phyloP scores from a whole-genome alignment of 768 basidiomycete species.

The Leucosporidium creatinivorum region DNA sequence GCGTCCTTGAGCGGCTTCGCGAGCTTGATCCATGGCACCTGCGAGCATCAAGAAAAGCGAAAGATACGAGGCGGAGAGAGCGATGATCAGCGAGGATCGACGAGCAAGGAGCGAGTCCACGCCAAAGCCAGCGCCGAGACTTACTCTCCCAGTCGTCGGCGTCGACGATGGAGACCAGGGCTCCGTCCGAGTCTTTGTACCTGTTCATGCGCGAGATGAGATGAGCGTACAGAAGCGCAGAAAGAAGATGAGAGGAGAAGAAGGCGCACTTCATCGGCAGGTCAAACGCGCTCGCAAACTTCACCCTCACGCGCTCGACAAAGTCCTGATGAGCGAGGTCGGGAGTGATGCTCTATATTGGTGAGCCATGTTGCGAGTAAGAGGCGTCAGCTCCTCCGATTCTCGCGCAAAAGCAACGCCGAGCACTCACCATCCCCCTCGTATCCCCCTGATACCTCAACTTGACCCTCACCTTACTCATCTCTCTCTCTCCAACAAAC shows the following conservation, averaged over 20 bases:
- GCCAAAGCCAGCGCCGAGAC: constrained; percentile 1
- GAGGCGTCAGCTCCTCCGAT: background rate
- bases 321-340: constrained; percentile 11
- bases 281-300: constrained; percentile 10
- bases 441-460: constrained; percentile 16
- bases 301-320: constrained; percentile 17
- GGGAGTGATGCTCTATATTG: constrained; percentile 4
- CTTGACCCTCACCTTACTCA: constrained; percentile 18
- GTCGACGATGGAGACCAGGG: constrained; percentile 28
- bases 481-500: background rate
- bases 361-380: background rate
- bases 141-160: constrained; percentile 33
- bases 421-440: constrained; percentile 27
- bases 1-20: constrained; percentile 16
- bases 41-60: background rate
- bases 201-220: background rate
- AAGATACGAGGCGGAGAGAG: background rate
- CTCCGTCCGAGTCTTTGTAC: constrained; percentile 31
- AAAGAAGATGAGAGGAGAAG: background rate
- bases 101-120: background rate
- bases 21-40: constrained; percentile 29
- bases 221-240: background rate
- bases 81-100: background rate
- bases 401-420: background rate
- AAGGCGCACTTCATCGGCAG: constrained; percentile 10